Evolutionary conservation across 257 asterid genomes (phyloP).

Genomic region (Capsicum rhomboideum): DNA sequence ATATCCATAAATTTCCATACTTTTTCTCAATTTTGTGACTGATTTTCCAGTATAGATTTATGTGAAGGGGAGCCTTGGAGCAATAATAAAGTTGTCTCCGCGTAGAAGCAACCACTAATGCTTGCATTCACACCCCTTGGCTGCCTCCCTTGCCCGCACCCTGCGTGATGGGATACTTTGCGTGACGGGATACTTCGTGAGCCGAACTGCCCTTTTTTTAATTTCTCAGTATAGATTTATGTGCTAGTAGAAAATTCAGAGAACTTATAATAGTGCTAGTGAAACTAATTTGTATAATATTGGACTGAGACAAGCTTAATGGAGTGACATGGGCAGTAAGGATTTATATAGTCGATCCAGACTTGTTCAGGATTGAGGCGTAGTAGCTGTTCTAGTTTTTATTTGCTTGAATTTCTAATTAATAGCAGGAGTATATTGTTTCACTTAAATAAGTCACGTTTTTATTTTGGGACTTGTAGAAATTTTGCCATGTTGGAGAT

Average conservation of each 20-base stretch:
- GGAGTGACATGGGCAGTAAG: background rate
- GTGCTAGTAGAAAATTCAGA: background rate
- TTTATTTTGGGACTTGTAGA: constrained; percentile 12
- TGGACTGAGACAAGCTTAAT: background rate
- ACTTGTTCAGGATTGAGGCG: background rate
- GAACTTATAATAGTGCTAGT: background rate
- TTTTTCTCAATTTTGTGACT: background rate
- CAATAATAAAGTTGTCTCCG: too few species aligned
- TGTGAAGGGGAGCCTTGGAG: background rate
- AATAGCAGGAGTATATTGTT: too few species aligned
- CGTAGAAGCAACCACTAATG: too few species aligned
- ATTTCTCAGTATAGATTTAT: background rate
- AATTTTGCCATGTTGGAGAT: constrained; percentile 40
- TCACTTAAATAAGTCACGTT: background rate
- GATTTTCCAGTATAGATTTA: background rate
- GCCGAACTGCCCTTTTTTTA: too few species aligned
- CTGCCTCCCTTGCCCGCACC: too few species aligned
- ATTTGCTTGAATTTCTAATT: background rate
- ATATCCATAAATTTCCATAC: background rate
- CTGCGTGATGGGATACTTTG: too few species aligned
- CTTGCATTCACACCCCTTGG: too few species aligned
- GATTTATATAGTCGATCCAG: background rate
- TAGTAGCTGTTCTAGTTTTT: background rate
- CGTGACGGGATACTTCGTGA: too few species aligned
- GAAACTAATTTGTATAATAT: too few species aligned